A percentile compares a stretch with the other conserved stretches of the same genome.
These are phyloP conservation scores for Coemansia aciculifera DNA, from an alignment of 192 early-diverging fungal species.

Conservation along the genomic window DNA sequence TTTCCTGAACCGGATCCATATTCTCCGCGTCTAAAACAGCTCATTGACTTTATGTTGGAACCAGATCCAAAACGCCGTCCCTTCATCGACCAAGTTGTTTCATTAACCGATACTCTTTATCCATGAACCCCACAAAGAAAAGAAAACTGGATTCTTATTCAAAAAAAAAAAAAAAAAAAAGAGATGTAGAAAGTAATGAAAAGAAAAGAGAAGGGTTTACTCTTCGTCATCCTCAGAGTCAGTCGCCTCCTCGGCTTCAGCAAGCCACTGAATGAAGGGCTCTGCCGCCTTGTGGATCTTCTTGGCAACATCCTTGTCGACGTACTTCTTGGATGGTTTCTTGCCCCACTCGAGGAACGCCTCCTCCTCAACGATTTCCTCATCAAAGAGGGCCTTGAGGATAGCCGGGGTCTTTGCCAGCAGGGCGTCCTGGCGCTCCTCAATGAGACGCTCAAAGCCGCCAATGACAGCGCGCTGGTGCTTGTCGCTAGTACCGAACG, in stretches of 20 bases:
- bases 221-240: constrained; percentile 43
- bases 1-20: constrained; percentile 59
- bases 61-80: constrained; percentile 61
- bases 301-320: constrained; percentile 77
- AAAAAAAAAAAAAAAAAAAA: constrained; percentile 10
- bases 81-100: constrained; percentile 61
- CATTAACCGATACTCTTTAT: constrained; percentile 32
- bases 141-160: not conserved
- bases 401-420: constrained; percentile 71
- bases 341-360: constrained; percentile 87
- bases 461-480: constrained; percentile 86
- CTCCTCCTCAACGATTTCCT: constrained; percentile 91
- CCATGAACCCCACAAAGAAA: not conserved
- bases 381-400: constrained; percentile 87
- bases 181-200: constrained; percentile 8
- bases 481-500: constrained; percentile 80
- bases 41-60: constrained; percentile 64
- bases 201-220: not conserved
- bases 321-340: constrained; percentile 79
- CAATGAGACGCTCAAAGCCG: constrained; percentile 86
- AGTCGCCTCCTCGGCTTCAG: constrained; percentile 73
- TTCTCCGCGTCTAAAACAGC: constrained; percentile 55
- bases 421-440: constrained; percentile 56
- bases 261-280: constrained; percentile 90
- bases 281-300: constrained; percentile 80